Conservation (phyloP, 352 stramenopile species). For the Globisporangium uncinulatum region DNA sequence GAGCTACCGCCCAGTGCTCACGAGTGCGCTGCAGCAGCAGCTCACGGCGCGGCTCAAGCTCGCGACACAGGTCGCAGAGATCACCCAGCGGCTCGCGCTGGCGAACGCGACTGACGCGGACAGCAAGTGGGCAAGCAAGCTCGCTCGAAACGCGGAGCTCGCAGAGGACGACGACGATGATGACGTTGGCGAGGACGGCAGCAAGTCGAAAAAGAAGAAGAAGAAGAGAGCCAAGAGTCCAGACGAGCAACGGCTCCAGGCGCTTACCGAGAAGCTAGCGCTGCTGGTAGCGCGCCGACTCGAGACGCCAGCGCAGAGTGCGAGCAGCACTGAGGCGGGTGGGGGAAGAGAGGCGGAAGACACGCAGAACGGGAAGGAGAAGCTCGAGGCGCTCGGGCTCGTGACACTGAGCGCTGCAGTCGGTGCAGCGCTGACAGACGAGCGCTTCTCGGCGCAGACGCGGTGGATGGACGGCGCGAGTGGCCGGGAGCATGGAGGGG, state of each 20-base stretch:
- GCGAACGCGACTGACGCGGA: slow-evolving; percentile 24
- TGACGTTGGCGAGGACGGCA: slow-evolving; percentile 32
- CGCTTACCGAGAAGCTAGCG: slow-evolving; percentile 67
- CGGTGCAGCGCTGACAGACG: slow-evolving; percentile 36
- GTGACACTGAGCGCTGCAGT: slow-evolving; percentile 53
- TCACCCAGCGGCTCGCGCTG: slow-evolving; percentile 33
- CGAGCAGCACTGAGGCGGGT: no score
- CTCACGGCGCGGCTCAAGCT: slow-evolving; percentile 48
- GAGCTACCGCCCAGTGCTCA: slow-evolving; percentile 26
- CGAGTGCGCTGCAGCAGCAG: slow-evolving; percentile 27
- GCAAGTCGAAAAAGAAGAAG: slow-evolving; percentile 30
- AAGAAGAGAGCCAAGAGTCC: slow-evolving; percentile 31
- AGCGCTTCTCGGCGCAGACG: slow-evolving; percentile 73
- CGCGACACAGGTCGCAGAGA: slow-evolving; percentile 48
- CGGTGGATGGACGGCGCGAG: slow-evolving; percentile 74
- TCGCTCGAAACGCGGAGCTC: slow-evolving; percentile 50
- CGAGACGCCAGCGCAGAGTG: slow-evolving; percentile 1
- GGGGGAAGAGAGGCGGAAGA: slow-evolving; percentile 10
- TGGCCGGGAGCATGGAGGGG: slow-evolving; percentile 36
- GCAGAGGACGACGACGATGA: slow-evolving; percentile 40
- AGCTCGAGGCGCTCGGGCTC: slow-evolving; percentile 59
- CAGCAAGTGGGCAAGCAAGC: slow-evolving; percentile 53
- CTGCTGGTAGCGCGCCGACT: slow-evolving; percentile 41
- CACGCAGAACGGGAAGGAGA: slow-evolving; percentile 41
- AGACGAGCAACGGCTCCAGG: slow-evolving; percentile 64